A percentile compares a stretch with the other conserved stretches of the same genome.
Evolutionary conservation across 2,329 filamentous ascomycete genomes (phyloP).

Genomic region (Ceratocystis cacaofunesta): DNA sequence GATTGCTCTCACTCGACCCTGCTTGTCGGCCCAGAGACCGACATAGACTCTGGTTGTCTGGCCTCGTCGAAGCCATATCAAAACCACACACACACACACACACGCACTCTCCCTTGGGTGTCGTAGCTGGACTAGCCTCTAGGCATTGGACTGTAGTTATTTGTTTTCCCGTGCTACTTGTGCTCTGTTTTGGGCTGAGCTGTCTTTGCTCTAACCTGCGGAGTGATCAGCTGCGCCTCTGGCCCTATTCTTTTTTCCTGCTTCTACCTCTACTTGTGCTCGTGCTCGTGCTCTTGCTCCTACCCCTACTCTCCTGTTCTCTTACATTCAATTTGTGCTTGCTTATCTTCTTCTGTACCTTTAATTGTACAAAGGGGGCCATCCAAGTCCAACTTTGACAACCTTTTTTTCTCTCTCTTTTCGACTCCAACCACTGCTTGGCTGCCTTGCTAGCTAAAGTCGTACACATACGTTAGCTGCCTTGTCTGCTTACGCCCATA

Average conservation of each 20-base stretch:
- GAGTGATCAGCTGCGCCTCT: slow-evolving; percentile 5
- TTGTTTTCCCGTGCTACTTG: background rate
- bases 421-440: background rate
- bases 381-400: background rate
- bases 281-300: background rate
- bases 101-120: background rate
- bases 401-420: background rate
- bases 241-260: background rate
- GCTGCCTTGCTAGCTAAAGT: background rate
- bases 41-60: background rate
- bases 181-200: background rate
- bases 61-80: background rate
- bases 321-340: background rate
- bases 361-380: background rate
- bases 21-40: background rate
- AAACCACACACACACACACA: background rate
- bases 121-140: background rate
- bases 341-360: background rate
- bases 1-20: background rate
- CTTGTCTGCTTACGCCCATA: background rate
- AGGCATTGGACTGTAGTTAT: background rate
- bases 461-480: background rate
- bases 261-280: background rate
- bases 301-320: background rate
- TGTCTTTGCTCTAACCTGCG: background rate